phyloP scores from a whole-genome alignment of 2,329 filamentous ascomycete species.

The Pezicula rhizophila region DNA sequence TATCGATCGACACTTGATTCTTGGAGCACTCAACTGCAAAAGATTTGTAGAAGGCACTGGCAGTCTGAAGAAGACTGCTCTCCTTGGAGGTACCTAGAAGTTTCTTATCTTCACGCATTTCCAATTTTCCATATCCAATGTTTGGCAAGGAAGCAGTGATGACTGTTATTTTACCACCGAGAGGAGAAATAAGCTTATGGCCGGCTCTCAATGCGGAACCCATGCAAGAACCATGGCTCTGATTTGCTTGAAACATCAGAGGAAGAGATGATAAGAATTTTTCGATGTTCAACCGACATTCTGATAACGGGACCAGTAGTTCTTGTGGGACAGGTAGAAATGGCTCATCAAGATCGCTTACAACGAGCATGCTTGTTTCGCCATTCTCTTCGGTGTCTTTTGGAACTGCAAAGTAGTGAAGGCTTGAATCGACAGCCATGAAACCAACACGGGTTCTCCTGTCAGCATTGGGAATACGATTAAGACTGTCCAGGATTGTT shows the following conservation, averaged over 20 bases:
- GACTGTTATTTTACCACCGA: slow-evolving; percentile 92
- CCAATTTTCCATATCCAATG: slow-evolving; percentile 80
- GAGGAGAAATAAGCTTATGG: slow-evolving; percentile 89
- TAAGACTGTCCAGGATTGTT: slow-evolving; percentile 90
- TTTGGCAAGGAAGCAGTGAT: slow-evolving; percentile 87
- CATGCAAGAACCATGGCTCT: slow-evolving; percentile 87
- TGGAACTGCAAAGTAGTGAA: slow-evolving; percentile 95
- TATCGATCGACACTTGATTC: slow-evolving; percentile 96
- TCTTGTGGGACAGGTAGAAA: slow-evolving; percentile 93
- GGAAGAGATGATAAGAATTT: slow-evolving; percentile 86
- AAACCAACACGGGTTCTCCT: slow-evolving; percentile 88
- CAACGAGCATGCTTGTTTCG: slow-evolving; percentile 86
- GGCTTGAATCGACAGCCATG: slow-evolving; percentile 86
- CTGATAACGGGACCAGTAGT: slow-evolving; percentile 79
- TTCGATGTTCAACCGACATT: slow-evolving; percentile 87
- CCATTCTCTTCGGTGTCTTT: slow-evolving; percentile 79
- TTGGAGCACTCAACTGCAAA: slow-evolving; percentile 99
- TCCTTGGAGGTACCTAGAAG: slow-evolving; percentile 91
- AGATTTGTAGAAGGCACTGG: slow-evolving; percentile 96
- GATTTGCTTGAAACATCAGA: slow-evolving; percentile 93
- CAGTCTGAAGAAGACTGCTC: slow-evolving; percentile 78
- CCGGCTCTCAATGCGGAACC: slow-evolving; percentile 87
- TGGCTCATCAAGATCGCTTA: slow-evolving; percentile 92
- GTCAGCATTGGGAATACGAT: slow-evolving; percentile 97
- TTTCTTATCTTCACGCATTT: slow-evolving; percentile 95